Percentiles rank a stretch among this genome's conserved stretches.
These are phyloP conservation scores for Nicotiana benthamiana DNA, from an alignment of 257 asterid species.

Conservation along the genomic window DNA sequence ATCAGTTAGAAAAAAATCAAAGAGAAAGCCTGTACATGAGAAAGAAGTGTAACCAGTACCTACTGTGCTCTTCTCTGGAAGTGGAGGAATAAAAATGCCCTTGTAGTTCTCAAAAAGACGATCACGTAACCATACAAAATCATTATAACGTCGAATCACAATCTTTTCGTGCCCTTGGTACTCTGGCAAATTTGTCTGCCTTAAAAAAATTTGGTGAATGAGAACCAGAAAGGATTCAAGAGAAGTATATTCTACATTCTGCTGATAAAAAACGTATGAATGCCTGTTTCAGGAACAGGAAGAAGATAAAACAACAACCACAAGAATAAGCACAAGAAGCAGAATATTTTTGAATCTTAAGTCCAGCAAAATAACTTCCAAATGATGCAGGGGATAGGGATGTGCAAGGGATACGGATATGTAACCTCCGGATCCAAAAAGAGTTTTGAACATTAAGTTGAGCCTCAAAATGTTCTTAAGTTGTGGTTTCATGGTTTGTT, in stretches of 20 bases:
- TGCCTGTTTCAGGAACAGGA: background rate
- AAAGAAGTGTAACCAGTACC: constrained; percentile 39
- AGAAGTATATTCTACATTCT: background rate
- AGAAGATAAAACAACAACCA: constrained; percentile 1
- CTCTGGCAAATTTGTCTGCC: constrained; percentile 85
- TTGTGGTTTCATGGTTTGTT: background rate
- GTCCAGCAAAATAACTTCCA: background rate
- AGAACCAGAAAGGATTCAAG: background rate
- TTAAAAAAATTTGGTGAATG: background rate
- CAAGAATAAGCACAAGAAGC: constrained; percentile 4
- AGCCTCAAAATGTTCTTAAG: background rate
- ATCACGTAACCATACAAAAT: constrained; percentile 90
- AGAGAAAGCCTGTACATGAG: background rate
- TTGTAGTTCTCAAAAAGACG: constrained; percentile 88
- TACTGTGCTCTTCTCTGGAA: constrained; percentile 98
- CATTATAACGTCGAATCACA: constrained; percentile 90
- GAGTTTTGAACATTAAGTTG: background rate
- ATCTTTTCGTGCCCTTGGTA: constrained; percentile 85
- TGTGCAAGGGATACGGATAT: background rate
- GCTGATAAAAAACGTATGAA: background rate
- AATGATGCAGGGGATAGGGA: background rate
- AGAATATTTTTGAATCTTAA: background rate
- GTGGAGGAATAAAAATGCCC: constrained; percentile 96
- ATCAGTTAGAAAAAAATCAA: background rate
- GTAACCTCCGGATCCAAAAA: background rate